These are phyloP conservation scores for Adansonia rubrostipa DNA, from an alignment of 441 rosid species.

Conservation along the genomic window DNA sequence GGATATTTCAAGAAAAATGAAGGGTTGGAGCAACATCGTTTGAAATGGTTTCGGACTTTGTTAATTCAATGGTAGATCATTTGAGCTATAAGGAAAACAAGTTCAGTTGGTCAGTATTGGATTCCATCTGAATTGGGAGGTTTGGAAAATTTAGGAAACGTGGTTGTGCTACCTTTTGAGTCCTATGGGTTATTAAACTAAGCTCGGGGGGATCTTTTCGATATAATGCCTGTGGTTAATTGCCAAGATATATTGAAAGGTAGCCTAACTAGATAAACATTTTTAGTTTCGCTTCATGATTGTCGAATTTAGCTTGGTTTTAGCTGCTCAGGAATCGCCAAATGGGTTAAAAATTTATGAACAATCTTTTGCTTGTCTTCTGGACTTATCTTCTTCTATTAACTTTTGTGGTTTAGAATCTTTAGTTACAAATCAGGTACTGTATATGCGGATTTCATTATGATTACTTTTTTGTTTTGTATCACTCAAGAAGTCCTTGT, in stretches of 20 bases:
- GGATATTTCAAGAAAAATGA: too few species aligned
- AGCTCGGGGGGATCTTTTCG: neutral
- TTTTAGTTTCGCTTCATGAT: neutral
- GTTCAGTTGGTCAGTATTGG: neutral
- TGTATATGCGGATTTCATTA: neutral
- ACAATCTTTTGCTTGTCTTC: neutral
- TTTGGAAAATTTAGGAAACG: neutral
- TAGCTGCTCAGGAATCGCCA: neutral
- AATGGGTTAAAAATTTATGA: conserved; percentile 9
- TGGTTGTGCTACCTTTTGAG: neutral
- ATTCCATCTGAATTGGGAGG: neutral
- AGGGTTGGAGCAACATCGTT: too few species aligned
- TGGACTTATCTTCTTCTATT: neutral
- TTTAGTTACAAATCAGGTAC: neutral
- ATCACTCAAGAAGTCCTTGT: neutral
- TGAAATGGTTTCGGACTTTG: neutral
- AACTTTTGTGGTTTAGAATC: neutral
- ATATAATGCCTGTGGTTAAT: neutral
- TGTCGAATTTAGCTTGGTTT: conserved; percentile 1
- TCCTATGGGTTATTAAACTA: neutral
- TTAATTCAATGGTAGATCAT: neutral
- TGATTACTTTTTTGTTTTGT: neutral
- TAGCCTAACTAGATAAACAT: neutral
- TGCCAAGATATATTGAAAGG: neutral
- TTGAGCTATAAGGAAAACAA: neutral